A percentile compares a stretch with the other conserved stretches of the same genome.
Evolutionary conservation across 2,329 filamentous ascomycete genomes (phyloP).

Genomic region (Penicillium paneum): DNA sequence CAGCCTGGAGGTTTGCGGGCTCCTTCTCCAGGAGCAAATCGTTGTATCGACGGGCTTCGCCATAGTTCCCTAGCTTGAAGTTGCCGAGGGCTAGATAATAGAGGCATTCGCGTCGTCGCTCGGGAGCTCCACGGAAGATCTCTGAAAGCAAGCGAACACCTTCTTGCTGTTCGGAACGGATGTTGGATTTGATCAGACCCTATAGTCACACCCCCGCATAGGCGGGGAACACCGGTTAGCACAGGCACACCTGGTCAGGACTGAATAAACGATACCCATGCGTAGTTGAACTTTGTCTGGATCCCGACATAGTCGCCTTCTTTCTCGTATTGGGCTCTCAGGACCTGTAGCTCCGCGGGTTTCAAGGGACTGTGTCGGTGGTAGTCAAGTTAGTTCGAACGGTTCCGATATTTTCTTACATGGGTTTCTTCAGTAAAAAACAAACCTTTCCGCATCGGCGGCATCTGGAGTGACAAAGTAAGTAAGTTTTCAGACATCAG

Average conservation of each 20-base stretch:
- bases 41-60: constrained; percentile 90
- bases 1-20: constrained; percentile 83
- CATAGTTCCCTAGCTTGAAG: constrained; percentile 98
- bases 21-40: constrained; percentile 88
- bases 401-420: not conserved
- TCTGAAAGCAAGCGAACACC: constrained; percentile 91
- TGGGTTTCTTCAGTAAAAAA: constrained; percentile 10
- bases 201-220: constrained; percentile 36
- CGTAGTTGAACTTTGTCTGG: constrained; percentile 99
- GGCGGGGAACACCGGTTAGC: constrained; percentile 11
- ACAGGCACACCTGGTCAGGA: not conserved
- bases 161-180: constrained; percentile 83
- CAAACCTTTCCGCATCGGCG: constrained; percentile 90
- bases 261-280: constrained; percentile 67
- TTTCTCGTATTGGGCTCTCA: constrained; percentile 92
- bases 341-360: constrained; percentile 84
- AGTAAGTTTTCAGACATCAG: not conserved
- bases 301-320: constrained; percentile 95
- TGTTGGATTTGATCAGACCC: constrained; percentile 92
- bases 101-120: constrained; percentile 92
- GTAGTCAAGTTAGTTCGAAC: constrained; percentile 7
- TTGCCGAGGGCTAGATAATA: constrained; percentile 97
- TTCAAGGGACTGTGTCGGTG: constrained; percentile 73
- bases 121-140: constrained; percentile 90
- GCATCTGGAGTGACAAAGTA: constrained; percentile 63